Evolutionary conservation across 805 yeast genomes (phyloP).

Genomic region (Ogataea ramenticola): DNA sequence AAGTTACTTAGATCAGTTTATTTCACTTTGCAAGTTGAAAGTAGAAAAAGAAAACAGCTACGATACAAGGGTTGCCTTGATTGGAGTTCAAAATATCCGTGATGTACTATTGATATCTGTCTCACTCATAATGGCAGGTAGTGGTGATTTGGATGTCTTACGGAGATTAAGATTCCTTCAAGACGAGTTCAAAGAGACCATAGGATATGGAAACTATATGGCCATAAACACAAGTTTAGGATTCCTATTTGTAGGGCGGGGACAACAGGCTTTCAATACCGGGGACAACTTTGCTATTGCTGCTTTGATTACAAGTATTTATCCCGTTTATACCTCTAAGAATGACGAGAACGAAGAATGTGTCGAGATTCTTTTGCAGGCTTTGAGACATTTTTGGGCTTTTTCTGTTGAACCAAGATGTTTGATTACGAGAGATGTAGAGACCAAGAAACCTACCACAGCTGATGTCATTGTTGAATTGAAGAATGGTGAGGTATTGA

Average conservation of each 20-base stretch:
- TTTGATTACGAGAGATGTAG: conserved; percentile 66
- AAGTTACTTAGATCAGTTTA: conserved; percentile 44
- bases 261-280: conserved; percentile 73
- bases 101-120: conserved; percentile 56
- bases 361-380: conserved; percentile 69
- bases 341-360: conserved; percentile 19
- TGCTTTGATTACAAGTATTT: conserved; percentile 61
- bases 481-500: conserved; percentile 29
- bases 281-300: conserved; percentile 58
- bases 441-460: conserved; percentile 48
- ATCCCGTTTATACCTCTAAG: conserved; percentile 52
- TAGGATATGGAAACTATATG: conserved; percentile 64
- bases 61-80: conserved; percentile 50
- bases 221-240: conserved; percentile 81
- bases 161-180: conserved; percentile 67
- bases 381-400: conserved; percentile 86
- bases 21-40: conserved; percentile 33
- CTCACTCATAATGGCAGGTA: conserved; percentile 80
- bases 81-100: conserved; percentile 48
- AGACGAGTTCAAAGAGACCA: conserved; percentile 36
- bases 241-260: conserved; percentile 83
- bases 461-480: conserved; percentile 29
- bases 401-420: conserved; percentile 77
- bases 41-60: conserved; percentile 33
- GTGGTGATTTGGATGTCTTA: conserved; percentile 78